Conservation (phyloP, 108 stramenopile species). For the Thalassiosira profunda region DNA sequence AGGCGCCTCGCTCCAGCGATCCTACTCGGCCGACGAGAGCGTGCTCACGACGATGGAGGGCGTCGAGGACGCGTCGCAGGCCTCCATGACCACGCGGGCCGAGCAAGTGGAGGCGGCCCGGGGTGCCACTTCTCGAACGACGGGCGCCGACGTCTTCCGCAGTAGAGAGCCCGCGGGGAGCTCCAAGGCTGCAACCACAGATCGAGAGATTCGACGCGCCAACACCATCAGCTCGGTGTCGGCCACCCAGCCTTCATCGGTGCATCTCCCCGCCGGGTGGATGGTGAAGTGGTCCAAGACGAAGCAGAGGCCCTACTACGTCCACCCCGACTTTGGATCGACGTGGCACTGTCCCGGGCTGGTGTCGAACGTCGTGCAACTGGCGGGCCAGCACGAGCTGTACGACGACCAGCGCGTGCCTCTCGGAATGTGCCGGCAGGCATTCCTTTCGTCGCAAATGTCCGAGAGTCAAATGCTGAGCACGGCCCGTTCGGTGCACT, state of each 20-base stretch:
- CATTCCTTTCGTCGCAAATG: not conserved
- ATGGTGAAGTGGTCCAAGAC: conserved; percentile 61
- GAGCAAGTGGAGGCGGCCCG: not conserved
- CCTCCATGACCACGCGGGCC: conserved; percentile 5
- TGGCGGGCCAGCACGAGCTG: not conserved
- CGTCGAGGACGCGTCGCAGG: not conserved
- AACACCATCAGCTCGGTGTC: not conserved
- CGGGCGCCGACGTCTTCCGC: not conserved
- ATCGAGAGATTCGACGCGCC: conserved; percentile 4
- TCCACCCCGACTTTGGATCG: conserved; percentile 73
- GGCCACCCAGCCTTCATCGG: not conserved
- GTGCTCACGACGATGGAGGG: conserved; percentile 29
- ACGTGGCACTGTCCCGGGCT: conserved; percentile 81
- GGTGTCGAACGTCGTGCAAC: not conserved
- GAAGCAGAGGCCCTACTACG: conserved; percentile 65
- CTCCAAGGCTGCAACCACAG: not conserved
- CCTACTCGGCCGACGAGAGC: conserved; percentile 36
- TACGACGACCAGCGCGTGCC: not conserved
- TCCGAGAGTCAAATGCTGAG: not conserved
- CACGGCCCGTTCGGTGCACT: not conserved
- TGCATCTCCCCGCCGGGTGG: conserved; percentile 82
- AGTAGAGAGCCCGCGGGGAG: not conserved
- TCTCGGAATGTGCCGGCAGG: not conserved
- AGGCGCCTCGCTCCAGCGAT: conserved; percentile 29
- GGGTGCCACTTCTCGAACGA: not conserved